These are phyloP conservation scores for Candida ipomoeae DNA, from an alignment of 805 yeast species.

Conservation along the genomic window DNA sequence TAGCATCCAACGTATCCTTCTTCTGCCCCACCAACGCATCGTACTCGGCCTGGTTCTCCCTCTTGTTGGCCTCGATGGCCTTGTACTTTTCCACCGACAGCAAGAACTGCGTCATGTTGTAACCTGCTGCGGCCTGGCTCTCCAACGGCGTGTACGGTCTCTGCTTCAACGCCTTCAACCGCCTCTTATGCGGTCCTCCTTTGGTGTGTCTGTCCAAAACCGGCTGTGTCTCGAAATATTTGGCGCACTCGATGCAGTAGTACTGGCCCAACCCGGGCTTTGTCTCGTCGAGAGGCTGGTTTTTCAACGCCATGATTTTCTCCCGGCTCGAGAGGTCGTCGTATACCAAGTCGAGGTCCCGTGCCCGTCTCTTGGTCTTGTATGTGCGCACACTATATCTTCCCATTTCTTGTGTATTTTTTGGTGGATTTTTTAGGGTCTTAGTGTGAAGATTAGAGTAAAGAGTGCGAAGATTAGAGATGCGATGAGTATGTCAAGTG, in stretches of 20 bases:
- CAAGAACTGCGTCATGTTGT: slow-evolving; percentile 63
- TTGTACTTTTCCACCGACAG: slow-evolving; percentile 60
- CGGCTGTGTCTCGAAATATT: slow-evolving; percentile 74
- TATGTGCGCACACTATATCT: slow-evolving; percentile 81
- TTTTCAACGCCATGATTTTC: slow-evolving; percentile 59
- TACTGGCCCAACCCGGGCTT: slow-evolving; percentile 93
- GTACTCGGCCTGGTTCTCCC: slow-evolving; percentile 43
- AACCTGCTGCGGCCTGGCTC: slow-evolving; percentile 87
- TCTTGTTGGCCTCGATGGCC: slow-evolving; percentile 35
- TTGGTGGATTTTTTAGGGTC: too few relatives aligned
- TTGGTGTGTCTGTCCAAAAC: slow-evolving; percentile 71
- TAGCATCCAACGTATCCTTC: slow-evolving; percentile 38
- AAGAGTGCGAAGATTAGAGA: background rate
- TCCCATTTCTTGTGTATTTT: slow-evolving; percentile 51
- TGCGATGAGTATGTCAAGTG: slow-evolving; percentile 9
- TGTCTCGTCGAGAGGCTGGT: slow-evolving; percentile 84
- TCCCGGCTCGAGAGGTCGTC: slow-evolving; percentile 66
- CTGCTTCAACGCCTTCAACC: slow-evolving; percentile 68
- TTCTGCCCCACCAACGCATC: slow-evolving; percentile 31
- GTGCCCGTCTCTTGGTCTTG: slow-evolving; percentile 83
- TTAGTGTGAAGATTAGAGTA: slow-evolving; percentile 6
- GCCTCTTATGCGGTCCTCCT: slow-evolving; percentile 79
- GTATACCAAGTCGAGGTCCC: slow-evolving; percentile 79
- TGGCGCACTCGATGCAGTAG: slow-evolving; percentile 92
- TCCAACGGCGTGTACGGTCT: slow-evolving; percentile 87